A percentile compares a stretch with the other conserved stretches of the same genome.
Evolutionary conservation across 805 yeast genomes (phyloP).

Genomic region (Candida insectorum): DNA sequence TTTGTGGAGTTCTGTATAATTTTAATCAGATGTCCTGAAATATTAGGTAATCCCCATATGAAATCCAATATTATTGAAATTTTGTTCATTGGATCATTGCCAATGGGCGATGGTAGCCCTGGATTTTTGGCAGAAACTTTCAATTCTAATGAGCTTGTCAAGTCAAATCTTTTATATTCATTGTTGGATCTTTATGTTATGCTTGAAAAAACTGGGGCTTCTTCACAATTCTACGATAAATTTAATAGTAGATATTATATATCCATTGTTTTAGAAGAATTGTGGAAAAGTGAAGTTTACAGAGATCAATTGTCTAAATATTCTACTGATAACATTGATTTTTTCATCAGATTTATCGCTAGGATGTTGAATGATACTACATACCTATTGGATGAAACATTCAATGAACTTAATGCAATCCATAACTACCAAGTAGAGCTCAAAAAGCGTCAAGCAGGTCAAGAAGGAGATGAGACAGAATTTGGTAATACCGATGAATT

Average conservation of each 20-base stretch:
- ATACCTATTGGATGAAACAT: constrained; percentile 84
- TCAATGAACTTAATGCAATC: constrained; percentile 72
- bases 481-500: constrained; percentile 62
- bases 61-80: constrained; percentile 82
- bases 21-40: constrained; percentile 77
- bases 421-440: constrained; percentile 71
- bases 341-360: constrained; percentile 89
- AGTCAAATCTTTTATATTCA: constrained; percentile 70
- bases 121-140: constrained; percentile 74
- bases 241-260: constrained; percentile 88
- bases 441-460: constrained; percentile 41
- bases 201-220: constrained; percentile 94
- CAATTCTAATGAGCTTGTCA: constrained; percentile 59
- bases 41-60: constrained; percentile 89
- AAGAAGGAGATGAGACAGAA: constrained; percentile 30
- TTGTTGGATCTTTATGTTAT: constrained; percentile 87
- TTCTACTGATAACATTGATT: constrained; percentile 67
- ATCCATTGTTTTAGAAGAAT: constrained; percentile 72
- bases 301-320: constrained; percentile 66
- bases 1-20: constrained; percentile 72
- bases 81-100: constrained; percentile 69
- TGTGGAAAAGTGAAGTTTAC: constrained; percentile 76
- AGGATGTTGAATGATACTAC: constrained; percentile 94
- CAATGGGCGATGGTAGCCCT: constrained; percentile 51
- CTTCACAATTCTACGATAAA: constrained; percentile 93